These are phyloP conservation scores for Debaryomyces maramus DNA, from an alignment of 805 yeast species.

Conservation along the genomic window DNA sequence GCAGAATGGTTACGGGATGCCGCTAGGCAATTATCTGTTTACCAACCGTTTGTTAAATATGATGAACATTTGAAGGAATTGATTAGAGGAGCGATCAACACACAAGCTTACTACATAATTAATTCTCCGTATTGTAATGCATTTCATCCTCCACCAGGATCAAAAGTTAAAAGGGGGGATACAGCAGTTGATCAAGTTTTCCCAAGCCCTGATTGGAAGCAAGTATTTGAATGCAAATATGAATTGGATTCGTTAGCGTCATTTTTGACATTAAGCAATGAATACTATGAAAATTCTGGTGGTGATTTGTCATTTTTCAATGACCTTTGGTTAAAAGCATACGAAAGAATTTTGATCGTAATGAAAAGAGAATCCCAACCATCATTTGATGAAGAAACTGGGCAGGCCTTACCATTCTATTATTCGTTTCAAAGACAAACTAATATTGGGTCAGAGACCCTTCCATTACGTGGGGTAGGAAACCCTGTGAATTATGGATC, in stretches of 20 bases:
- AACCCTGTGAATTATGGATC: constrained; percentile 75
- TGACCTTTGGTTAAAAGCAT: constrained; percentile 58
- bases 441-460: constrained; percentile 75
- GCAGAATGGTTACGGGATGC: constrained; percentile 94
- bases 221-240: constrained; percentile 86
- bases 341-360: constrained; percentile 49
- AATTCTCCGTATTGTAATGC: constrained; percentile 86
- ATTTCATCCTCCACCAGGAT: constrained; percentile 74
- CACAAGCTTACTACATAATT: constrained; percentile 66
- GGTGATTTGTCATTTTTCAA: constrained; percentile 49
- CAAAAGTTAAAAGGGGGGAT: constrained; percentile 48
- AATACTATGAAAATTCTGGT: constrained; percentile 57
- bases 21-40: constrained; percentile 77
- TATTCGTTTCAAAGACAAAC: constrained; percentile 77
- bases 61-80: constrained; percentile 53
- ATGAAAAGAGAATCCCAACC: constrained; percentile 61
- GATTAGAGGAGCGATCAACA: constrained; percentile 75
- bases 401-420: constrained; percentile 46
- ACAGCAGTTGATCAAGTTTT: constrained; percentile 62
- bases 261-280: constrained; percentile 72
- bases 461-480: constrained; percentile 76
- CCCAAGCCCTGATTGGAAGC: constrained; percentile 69
- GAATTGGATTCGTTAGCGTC: constrained; percentile 86
- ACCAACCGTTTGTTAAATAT: constrained; percentile 56
- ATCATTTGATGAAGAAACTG: constrained; percentile 53